phyloP scores from a whole-genome alignment of 2,329 filamentous ascomycete species.

The Boeremia exigua region DNA sequence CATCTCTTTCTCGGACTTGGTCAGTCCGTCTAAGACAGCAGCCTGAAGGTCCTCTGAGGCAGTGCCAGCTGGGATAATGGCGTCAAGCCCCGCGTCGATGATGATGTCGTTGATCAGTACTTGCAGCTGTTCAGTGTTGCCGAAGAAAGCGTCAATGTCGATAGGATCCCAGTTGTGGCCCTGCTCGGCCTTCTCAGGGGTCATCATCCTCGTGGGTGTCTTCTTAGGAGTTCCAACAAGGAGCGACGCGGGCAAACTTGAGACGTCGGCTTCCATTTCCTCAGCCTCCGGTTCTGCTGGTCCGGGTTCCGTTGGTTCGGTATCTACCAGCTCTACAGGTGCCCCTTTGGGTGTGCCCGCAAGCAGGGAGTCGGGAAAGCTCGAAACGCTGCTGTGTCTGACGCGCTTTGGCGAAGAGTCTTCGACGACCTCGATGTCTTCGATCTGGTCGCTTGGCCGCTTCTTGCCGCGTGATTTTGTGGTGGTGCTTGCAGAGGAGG shows the following conservation, averaged over 20 bases:
- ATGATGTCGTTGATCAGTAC: conserved; percentile 36
- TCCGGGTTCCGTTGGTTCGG: conserved; percentile 12
- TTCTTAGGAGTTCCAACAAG: conserved; percentile 48
- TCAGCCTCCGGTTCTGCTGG: neutral
- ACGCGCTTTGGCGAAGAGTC: conserved; percentile 19
- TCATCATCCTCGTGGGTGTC: conserved; percentile 25
- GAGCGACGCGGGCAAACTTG: conserved; percentile 24
- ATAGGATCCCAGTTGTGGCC: conserved; percentile 69
- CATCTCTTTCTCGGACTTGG: conserved; percentile 82
- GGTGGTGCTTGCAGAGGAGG: conserved; percentile 25
- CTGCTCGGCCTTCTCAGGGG: conserved; percentile 19
- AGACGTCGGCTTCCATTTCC: conserved; percentile 22
- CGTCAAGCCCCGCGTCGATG: conserved; percentile 41
- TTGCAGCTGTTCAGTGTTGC: conserved; percentile 32
- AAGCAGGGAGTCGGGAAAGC: conserved; percentile 26
- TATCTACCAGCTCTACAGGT: conserved; percentile 18
- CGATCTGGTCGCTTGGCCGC: conserved; percentile 24
- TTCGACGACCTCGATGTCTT: conserved; percentile 8
- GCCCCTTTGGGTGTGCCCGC: conserved; percentile 33
- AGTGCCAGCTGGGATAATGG: conserved; percentile 26
- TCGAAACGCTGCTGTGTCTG: conserved; percentile 30
- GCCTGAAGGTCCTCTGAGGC: conserved; percentile 53
- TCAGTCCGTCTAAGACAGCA: conserved; percentile 65
- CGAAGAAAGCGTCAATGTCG: conserved; percentile 76
- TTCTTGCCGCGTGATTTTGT: conserved; percentile 19